Base-by-base conservation (phyloP, 257 asterid species). In the Capsicum chinense region DNA sequence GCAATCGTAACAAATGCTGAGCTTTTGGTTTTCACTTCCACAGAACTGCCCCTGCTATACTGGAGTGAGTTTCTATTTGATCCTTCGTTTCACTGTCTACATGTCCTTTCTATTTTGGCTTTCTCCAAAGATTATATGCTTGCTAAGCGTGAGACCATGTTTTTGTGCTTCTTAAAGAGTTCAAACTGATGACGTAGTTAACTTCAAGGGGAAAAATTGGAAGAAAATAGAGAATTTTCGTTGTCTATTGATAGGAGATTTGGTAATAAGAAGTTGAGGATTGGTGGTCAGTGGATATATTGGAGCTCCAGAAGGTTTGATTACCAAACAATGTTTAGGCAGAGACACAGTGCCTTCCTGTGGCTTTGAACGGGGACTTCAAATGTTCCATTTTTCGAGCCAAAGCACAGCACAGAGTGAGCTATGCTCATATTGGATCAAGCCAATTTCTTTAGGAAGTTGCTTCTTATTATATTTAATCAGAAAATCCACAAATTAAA, bases 1-100 rank as follows among this genome's bases (percentile, higher is more conserved):
- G 95, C 88, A 19, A 42, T 33, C 2, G 17, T 90, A 81, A 84
- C 87, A 80, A 92, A 91, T 86, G 95, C 95, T 5, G 99, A 95
- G 90, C 98, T 95, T 80, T 88, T 95, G 90, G 87, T 94, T 73
- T 95, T 95, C 79, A 81, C 97, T 86, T 95, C 98, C 7, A 84
- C 68, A 2, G 96, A 92, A 83, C 83, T 95, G 84, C 97, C 98
- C 33, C 64, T 89, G 26, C 71, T 26, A 56, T 88, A 88, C 83
- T 94, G 97, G 98, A 91, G 99, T 95, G 84, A 90, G 98, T 88
- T 80, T 5, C 14, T 8, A 15, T n/a, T 12, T 67, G 21, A 9
- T 39, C 19, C 17, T 80, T 64, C n/a, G 73, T 17, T 56, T 73
- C 5, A 16, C 56, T 70, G 21, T 82, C n/a, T 76, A 76, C 64